Evolutionary conservation across 345 rosid genomes (phyloP), one percentile per base, ranked within the genome.

Genomic region (Psidium guajava): DNA sequence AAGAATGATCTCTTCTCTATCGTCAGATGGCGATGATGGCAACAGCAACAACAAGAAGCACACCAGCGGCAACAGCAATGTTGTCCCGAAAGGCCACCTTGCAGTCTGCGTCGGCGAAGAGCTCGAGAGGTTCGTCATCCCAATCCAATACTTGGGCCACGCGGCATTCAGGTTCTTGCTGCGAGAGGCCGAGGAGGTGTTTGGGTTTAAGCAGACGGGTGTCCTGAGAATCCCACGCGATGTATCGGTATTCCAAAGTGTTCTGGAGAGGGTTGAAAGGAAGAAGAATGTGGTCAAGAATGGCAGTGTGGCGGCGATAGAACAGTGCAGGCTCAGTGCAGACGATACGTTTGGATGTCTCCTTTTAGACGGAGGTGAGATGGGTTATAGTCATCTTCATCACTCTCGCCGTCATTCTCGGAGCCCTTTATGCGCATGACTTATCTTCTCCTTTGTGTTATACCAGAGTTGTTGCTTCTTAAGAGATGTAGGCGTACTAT

Each of bases 121-220:
- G 86, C 93, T 89, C 80, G 91, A 91, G 90, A 90, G 98, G 87
- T 96, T 92, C 91, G 86, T 87, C 55, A 92, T 96, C 87, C 98
- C 96, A 16, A 93, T 91, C 1, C 91, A 89, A 12, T 93, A 92
- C 87, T 89, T 96, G 86, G 87, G 91, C 75, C 96, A 93, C 85
- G 93, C 86, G 25, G 96, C 95, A 42, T 96, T 96, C 86, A 91
- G 88, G 82, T 40, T 86, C 27, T 82, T 96, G 84, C 87, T 96
- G 28, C 91, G 92, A 85, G 91, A 91, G 86, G 97, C 99, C 20
- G 98, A 94, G 81, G 99, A 96, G 85, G 99, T 93, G 85, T 96
- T 96, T 44, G 99, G 98, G 74, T 94, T 94, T 90, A 93, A 92
- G 74, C 96, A 94, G 87, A 64, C 90, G 11, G 97, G 98, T 16